These are phyloP conservation scores for Radiomyces spectabilis DNA, from an alignment of 192 early-diverging fungal genomes.

Conservation along the genomic window DNA sequence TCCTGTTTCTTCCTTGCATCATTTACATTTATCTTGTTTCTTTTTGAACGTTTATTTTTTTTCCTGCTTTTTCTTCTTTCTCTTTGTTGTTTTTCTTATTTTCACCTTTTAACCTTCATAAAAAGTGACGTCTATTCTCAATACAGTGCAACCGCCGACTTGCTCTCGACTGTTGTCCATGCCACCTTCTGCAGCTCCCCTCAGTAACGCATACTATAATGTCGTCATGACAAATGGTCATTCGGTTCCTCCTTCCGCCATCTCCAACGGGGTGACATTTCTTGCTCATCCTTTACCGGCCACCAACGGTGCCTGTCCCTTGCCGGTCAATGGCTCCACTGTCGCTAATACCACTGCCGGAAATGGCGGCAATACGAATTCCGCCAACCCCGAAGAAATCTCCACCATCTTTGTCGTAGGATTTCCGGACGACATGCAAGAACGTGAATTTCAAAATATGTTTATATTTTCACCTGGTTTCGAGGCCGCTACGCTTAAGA, in stretches of 20 bases:
- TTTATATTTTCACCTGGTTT: slow-evolving; percentile 97
- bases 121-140: neutral
- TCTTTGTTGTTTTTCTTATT: neutral
- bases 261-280: too few relatives aligned
- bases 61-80: neutral
- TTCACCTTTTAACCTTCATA: neutral
- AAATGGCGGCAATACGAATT: too few relatives aligned
- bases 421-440: slow-evolving; percentile 98
- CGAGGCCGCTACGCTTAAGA: slow-evolving; percentile 94
- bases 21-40: neutral
- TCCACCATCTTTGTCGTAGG: slow-evolving; percentile 99
- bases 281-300: too few relatives aligned
- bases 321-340: too few relatives aligned
- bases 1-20: neutral
- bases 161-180: too few relatives aligned
- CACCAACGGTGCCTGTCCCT: too few relatives aligned
- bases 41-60: neutral
- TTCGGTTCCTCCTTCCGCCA: too few relatives aligned
- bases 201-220: too few relatives aligned
- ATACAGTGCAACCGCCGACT: too few relatives aligned
- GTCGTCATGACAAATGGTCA: too few relatives aligned
- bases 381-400: slow-evolving; percentile 96
- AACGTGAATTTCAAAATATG: slow-evolving; percentile 99
- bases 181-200: too few relatives aligned
- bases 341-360: too few relatives aligned